Evolutionary conservation across 2,329 filamentous ascomycete genomes (phyloP).

Genomic region (Sarocladium kiliense): DNA sequence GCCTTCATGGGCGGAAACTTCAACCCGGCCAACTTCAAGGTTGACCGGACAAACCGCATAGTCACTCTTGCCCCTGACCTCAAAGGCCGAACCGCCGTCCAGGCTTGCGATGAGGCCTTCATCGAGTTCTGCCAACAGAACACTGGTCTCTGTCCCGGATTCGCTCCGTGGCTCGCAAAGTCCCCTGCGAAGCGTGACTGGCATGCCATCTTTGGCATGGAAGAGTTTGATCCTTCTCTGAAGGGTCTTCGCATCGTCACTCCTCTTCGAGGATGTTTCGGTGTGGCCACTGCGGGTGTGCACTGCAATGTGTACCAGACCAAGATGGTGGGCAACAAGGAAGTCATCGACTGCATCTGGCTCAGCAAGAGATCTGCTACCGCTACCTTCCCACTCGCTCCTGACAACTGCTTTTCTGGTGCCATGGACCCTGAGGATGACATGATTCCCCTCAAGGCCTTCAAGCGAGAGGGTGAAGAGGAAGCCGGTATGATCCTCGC

Average conservation of each 20-base stretch:
- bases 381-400: conserved; percentile 27
- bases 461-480: conserved; percentile 27
- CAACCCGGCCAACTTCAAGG: neutral
- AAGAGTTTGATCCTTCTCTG: conserved; percentile 8
- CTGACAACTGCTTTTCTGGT: conserved; percentile 32
- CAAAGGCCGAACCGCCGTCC: neutral
- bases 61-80: neutral
- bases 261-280: conserved; percentile 28
- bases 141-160: conserved; percentile 4
- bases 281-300: conserved; percentile 29
- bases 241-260: conserved; percentile 24
- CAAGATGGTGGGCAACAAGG: conserved; percentile 16
- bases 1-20: neutral
- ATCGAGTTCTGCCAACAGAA: conserved; percentile 10
- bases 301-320: conserved; percentile 31
- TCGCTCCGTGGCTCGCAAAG: conserved; percentile 10
- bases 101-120: conserved; percentile 9
- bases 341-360: conserved; percentile 23
- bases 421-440: conserved; percentile 25
- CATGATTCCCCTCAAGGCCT: conserved; percentile 20
- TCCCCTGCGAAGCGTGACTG: conserved; percentile 14
- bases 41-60: neutral
- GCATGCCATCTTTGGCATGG: conserved; percentile 23
- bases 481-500: conserved; percentile 26
- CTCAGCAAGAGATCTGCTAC: conserved; percentile 25